Evolutionary conservation across 1,139 yeast species (phyloP).

Genomic region (Blastobotrys elegans): DNA sequence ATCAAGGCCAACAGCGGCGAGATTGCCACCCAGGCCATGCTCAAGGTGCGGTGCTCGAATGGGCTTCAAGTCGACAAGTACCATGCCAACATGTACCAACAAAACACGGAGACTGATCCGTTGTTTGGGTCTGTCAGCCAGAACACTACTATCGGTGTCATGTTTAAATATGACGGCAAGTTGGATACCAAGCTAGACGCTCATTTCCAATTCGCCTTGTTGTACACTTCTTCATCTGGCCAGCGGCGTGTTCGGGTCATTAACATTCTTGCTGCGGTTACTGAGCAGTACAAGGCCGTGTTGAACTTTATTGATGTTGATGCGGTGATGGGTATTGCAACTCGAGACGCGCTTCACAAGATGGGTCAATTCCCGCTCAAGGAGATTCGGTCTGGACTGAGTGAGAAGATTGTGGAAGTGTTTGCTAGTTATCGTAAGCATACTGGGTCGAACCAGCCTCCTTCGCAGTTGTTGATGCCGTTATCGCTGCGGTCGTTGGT

Average conservation of each 20-base stretch:
- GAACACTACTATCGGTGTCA: conserved; percentile 65
- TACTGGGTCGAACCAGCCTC: conserved; percentile 44
- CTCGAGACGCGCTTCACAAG: conserved; percentile 63
- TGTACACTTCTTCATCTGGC: conserved; percentile 77
- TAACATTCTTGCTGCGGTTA: conserved; percentile 75
- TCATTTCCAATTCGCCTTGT: conserved; percentile 85
- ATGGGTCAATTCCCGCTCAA: conserved; percentile 52
- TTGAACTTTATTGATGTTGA: conserved; percentile 85
- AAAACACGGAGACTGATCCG: conserved; percentile 50
- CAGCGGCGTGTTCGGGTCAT: conserved; percentile 77
- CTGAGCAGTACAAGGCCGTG: conserved; percentile 67
- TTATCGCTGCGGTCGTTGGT: conserved; percentile 73
- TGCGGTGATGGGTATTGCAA: conserved; percentile 63
- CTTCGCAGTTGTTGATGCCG: conserved; percentile 75
- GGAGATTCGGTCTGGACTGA: conserved; percentile 60
- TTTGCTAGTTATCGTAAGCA: conserved; percentile 66
- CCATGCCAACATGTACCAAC: conserved; percentile 50
- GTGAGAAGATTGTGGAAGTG: conserved; percentile 61
- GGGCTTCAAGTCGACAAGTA: conserved; percentile 83
- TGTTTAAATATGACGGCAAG: conserved; percentile 73
- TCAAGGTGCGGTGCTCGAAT: conserved; percentile 81
- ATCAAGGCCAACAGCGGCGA: conserved; percentile 30
- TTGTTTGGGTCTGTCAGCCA: conserved; percentile 60
- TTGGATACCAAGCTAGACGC: conserved; percentile 70
- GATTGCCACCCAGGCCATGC: conserved; percentile 73